These are phyloP conservation scores for Neopestalotiopsis clavispora DNA, from an alignment of 2,329 filamentous ascomycete species.

Conservation along the genomic window DNA sequence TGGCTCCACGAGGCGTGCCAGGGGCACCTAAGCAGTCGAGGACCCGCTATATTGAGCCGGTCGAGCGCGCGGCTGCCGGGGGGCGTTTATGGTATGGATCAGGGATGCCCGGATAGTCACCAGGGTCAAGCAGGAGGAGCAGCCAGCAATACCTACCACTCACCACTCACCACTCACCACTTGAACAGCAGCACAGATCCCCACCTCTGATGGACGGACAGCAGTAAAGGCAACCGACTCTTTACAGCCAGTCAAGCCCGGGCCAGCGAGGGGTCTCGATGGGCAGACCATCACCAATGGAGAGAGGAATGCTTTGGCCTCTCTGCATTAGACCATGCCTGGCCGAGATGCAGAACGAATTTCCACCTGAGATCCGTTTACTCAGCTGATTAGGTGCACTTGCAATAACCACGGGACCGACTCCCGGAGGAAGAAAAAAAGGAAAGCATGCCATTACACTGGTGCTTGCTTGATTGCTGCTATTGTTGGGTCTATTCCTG, in stretches of 20 bases:
- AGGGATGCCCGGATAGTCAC: background rate
- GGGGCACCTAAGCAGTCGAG: slow-evolving; percentile 9
- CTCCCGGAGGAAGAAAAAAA: background rate
- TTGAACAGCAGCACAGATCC: background rate
- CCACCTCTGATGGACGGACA: slow-evolving; percentile 10
- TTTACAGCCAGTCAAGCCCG: slow-evolving; percentile 5
- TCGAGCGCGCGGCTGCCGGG: slow-evolving; percentile 34
- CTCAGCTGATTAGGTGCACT: background rate
- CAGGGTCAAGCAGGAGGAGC: background rate
- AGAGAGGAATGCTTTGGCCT: slow-evolving; percentile 2
- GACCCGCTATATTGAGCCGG: slow-evolving; percentile 23
- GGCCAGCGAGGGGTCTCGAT: background rate
- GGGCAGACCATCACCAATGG: slow-evolving; percentile 6
- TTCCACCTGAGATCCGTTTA: slow-evolving; percentile 10
- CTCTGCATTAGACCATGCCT: background rate
- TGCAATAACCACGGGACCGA: background rate
- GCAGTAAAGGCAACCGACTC: background rate
- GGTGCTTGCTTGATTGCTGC: background rate
- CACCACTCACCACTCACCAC: too few relatives aligned
- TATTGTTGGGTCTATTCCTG: background rate
- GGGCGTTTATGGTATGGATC: slow-evolving; percentile 24
- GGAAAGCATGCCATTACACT: background rate
- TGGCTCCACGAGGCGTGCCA: slow-evolving; percentile 22
- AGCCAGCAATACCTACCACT: background rate
- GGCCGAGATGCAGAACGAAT: background rate